Evolutionary conservation across 805 yeast genomes (phyloP).

Genomic region (Myxozyma kluyveri): DNA sequence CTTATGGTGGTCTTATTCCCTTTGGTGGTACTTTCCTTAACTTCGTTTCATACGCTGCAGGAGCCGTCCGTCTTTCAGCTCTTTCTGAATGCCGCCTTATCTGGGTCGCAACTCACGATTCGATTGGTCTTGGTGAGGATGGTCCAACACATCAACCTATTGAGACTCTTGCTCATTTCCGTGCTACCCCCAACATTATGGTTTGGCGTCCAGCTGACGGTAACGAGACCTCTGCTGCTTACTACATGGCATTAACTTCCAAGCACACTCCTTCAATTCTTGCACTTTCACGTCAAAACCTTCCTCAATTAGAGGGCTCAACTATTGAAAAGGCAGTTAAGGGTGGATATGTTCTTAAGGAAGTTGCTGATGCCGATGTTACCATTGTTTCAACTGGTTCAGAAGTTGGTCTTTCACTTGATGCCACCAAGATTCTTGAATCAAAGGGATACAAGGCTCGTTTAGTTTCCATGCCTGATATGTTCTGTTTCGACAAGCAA

Average conservation of each 20-base stretch:
- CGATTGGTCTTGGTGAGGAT: slow-evolving; percentile 58
- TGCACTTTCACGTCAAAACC: slow-evolving; percentile 76
- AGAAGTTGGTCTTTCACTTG: slow-evolving; percentile 81
- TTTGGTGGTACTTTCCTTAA: slow-evolving; percentile 98
- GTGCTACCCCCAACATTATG: slow-evolving; percentile 50
- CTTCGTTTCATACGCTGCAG: slow-evolving; percentile 65
- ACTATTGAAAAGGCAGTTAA: slow-evolving; percentile 83
- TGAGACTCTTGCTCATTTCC: slow-evolving; percentile 50
- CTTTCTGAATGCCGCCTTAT: slow-evolving; percentile 47
- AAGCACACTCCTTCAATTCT: slow-evolving; percentile 63
- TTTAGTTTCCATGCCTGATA: slow-evolving; percentile 92
- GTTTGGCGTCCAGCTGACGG: slow-evolving; percentile 57
- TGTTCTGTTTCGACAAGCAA: slow-evolving; percentile 85
- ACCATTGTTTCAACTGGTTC: slow-evolving; percentile 91
- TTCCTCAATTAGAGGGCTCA: slow-evolving; percentile 89
- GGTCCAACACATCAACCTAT: slow-evolving; percentile 61
- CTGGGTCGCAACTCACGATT: slow-evolving; percentile 57
- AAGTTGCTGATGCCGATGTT: slow-evolving; percentile 61
- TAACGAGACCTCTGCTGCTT: slow-evolving; percentile 52
- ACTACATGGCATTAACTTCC: slow-evolving; percentile 58
- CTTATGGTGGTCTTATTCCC: slow-evolving; percentile 78
- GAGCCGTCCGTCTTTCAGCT: slow-evolving; percentile 52
- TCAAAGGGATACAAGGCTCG: slow-evolving; percentile 67
- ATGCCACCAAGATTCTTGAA: slow-evolving; percentile 71
- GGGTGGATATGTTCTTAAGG: slow-evolving; percentile 86